These are phyloP conservation scores for Alternaria hordeiaustralica DNA, from an alignment of 2,329 filamentous ascomycete genomes.

Conservation along the genomic window DNA sequence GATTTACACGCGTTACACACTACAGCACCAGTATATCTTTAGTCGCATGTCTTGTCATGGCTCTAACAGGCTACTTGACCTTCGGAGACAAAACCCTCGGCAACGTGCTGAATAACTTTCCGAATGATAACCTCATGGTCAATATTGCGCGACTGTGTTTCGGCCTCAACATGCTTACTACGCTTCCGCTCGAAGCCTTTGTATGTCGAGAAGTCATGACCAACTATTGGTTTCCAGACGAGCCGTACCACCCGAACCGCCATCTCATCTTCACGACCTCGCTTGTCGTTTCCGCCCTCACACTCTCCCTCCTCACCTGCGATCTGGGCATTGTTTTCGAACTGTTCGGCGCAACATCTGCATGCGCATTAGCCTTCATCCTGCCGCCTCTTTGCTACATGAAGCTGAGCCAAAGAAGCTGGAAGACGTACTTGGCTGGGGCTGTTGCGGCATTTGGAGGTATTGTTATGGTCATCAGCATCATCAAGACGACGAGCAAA, in stretches of 20 bases:
- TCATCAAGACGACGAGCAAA: conserved; percentile 41
- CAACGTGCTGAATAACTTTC: conserved; percentile 98
- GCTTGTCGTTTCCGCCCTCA: conserved; percentile 80
- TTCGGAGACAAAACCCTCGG: conserved; percentile 92
- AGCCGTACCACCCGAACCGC: conserved; percentile 80
- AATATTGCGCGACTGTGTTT: conserved; percentile 95
- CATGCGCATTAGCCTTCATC: conserved; percentile 93
- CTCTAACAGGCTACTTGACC: conserved; percentile 85
- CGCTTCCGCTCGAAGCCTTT: conserved; percentile 93
- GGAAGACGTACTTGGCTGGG: conserved; percentile 74
- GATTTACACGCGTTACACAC: conserved; percentile 91
- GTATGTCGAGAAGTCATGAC: conserved; percentile 97
- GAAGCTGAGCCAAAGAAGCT: conserved; percentile 82
- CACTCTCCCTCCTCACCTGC: conserved; percentile 82
- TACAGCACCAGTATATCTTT: conserved; percentile 90
- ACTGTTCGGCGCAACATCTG: conserved; percentile 92
- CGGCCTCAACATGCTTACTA: conserved; percentile 98
- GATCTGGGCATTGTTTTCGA: conserved; percentile 95
- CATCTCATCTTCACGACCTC: conserved; percentile 86
- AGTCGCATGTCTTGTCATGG: conserved; percentile 88
- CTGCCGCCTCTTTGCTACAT: conserved; percentile 94
- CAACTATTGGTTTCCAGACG: conserved; percentile 75
- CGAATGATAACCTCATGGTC: conserved; percentile 86
- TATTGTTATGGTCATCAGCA: conserved; percentile 74
- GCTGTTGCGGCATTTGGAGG: conserved; percentile 80